Percentiles rank a stretch among this genome's conserved stretches.
Conservation (phyloP, 2,329 filamentous ascomycete species). For the Xylariaceae sp. region DNA sequence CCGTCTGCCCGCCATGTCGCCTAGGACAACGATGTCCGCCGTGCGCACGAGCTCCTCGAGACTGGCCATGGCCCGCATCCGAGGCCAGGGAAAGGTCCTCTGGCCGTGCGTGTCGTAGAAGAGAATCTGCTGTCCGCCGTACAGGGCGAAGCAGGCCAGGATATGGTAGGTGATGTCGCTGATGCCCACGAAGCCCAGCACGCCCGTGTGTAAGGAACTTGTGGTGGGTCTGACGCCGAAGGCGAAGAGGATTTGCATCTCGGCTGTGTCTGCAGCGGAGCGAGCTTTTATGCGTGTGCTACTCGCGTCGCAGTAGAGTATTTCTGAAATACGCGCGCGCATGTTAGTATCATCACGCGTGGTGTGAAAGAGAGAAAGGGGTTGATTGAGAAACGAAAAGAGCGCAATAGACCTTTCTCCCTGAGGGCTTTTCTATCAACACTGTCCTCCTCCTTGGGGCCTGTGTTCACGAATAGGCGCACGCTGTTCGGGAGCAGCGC, state of each 20-base stretch:
- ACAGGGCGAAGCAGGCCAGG: constrained; percentile 54
- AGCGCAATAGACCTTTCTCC: constrained; percentile 42
- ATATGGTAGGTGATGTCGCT: constrained; percentile 61
- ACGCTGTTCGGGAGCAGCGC: constrained; percentile 47
- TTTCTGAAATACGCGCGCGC: constrained; percentile 38
- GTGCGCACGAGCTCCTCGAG: constrained; percentile 48
- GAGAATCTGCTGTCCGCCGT: constrained; percentile 62
- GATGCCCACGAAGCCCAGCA: constrained; percentile 63
- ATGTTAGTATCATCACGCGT: not conserved
- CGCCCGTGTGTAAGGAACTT: constrained; percentile 53
- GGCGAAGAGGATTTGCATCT: constrained; percentile 62
- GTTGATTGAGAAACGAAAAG: not conserved
- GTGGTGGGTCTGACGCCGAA: constrained; percentile 61
- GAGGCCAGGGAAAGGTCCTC: constrained; percentile 37
- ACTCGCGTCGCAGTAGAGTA: constrained; percentile 64
- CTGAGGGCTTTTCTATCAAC: constrained; percentile 56
- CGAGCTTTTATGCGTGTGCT: constrained; percentile 38
- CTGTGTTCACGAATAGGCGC: constrained; percentile 52
- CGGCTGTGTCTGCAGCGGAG: constrained; percentile 63
- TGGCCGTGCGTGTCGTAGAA: constrained; percentile 49
- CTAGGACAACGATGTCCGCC: constrained; percentile 58
- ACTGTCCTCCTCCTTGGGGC: constrained; percentile 51
- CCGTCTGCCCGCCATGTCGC: constrained; percentile 45
- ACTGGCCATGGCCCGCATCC: constrained; percentile 45
- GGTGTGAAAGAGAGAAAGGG: not conserved